Percentiles rank a stretch among this genome's conserved stretches.
Evolutionary conservation across 345 rosid genomes (phyloP).

Genomic region (Mangifera indica): DNA sequence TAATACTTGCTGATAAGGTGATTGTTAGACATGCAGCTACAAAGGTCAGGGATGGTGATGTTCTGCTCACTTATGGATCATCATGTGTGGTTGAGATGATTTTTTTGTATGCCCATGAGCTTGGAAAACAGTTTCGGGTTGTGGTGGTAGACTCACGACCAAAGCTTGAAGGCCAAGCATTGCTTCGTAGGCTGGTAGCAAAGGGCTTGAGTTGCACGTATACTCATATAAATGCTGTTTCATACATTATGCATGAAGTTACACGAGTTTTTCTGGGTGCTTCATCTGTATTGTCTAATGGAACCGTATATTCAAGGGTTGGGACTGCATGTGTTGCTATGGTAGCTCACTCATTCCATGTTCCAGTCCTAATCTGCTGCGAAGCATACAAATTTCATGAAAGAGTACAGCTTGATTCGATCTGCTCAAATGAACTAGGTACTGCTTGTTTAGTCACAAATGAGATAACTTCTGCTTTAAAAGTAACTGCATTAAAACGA

Average conservation of each 20-base stretch:
- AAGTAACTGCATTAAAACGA: slow-evolving; percentile 1
- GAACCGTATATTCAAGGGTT: slow-evolving; percentile 71
- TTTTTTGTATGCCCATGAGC: slow-evolving; percentile 62
- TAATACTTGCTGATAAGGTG: slow-evolving; percentile 61
- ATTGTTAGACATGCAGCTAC: slow-evolving; percentile 63
- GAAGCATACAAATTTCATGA: slow-evolving; percentile 89
- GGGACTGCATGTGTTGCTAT: slow-evolving; percentile 77
- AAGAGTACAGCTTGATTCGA: slow-evolving; percentile 80
- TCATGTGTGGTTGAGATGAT: slow-evolving; percentile 83
- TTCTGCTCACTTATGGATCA: slow-evolving; percentile 71
- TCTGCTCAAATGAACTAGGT: slow-evolving; percentile 82
- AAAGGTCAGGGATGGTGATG: slow-evolving; percentile 77
- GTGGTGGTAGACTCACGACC: slow-evolving; percentile 75
- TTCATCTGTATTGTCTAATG: slow-evolving; percentile 70
- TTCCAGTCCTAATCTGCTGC: slow-evolving; percentile 75
- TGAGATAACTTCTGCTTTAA: not conserved
- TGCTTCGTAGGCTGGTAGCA: slow-evolving; percentile 60
- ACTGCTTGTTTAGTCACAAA: slow-evolving; percentile 5
- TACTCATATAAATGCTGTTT: slow-evolving; percentile 71
- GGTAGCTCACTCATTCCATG: slow-evolving; percentile 69
- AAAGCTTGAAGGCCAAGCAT: slow-evolving; percentile 61
- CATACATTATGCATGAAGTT: slow-evolving; percentile 71
- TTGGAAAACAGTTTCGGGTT: slow-evolving; percentile 63
- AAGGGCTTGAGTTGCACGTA: slow-evolving; percentile 66
- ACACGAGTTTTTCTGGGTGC: slow-evolving; percentile 73